These are phyloP conservation scores for Chaetomium strumarium DNA, from an alignment of 2,329 filamentous ascomycete genomes.

Conservation along the genomic window DNA sequence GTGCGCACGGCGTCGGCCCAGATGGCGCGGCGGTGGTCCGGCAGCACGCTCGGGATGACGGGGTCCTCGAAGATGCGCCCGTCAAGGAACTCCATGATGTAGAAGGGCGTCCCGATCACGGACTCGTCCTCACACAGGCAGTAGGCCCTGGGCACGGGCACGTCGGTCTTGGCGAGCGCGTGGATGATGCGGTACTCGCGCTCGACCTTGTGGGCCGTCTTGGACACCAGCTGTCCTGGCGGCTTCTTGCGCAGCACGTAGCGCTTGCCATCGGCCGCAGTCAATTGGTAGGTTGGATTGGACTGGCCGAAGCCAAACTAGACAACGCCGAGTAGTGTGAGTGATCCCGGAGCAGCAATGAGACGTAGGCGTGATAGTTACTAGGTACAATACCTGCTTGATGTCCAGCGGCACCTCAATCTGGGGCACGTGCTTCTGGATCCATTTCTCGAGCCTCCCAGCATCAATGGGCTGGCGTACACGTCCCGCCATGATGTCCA, in stretches of 20 bases:
- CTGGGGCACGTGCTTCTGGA: slow-evolving; percentile 70
- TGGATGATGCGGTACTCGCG: slow-evolving; percentile 89
- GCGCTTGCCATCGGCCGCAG: slow-evolving; percentile 58
- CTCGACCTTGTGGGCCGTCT: slow-evolving; percentile 93
- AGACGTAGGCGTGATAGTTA: background rate
- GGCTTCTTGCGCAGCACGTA: slow-evolving; percentile 98
- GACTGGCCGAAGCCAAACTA: slow-evolving; percentile 97
- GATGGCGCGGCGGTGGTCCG: slow-evolving; percentile 67
- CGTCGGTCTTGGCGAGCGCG: slow-evolving; percentile 65
- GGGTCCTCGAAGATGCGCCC: slow-evolving; percentile 92
- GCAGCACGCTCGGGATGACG: slow-evolving; percentile 64
- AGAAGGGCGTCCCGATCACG: slow-evolving; percentile 86
- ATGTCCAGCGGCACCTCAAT: slow-evolving; percentile 79
- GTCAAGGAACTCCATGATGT: slow-evolving; percentile 94
- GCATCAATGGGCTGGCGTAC: slow-evolving; percentile 90
- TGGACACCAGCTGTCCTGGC: slow-evolving; percentile 85
- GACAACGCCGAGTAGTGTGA: background rate
- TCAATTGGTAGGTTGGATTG: slow-evolving; percentile 94
- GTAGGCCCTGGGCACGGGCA: slow-evolving; percentile 78
- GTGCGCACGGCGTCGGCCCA: slow-evolving; percentile 82
- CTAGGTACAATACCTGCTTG: slow-evolving; percentile 83
- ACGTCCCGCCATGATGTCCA: slow-evolving; percentile 64
- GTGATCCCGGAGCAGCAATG: background rate
- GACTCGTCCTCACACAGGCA: slow-evolving; percentile 77
- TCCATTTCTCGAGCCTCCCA: slow-evolving; percentile 69